These are phyloP conservation scores for Penicillium waksmanii DNA, from an alignment of 495 filamentous ascomycete species.

Conservation along the genomic window DNA sequence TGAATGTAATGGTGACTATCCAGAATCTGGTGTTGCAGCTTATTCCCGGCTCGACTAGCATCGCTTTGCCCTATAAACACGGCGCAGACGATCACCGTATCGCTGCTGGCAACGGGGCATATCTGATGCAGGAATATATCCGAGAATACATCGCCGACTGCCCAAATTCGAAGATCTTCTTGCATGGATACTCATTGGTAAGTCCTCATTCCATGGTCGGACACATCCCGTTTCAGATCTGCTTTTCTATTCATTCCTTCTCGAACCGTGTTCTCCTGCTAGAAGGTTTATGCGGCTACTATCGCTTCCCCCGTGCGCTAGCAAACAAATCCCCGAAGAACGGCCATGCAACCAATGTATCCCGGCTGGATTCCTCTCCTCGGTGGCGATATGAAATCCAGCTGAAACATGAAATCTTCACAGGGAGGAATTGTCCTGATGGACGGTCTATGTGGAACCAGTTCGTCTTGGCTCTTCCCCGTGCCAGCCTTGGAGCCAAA, in stretches of 20 bases:
- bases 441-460: conserved; percentile 36
- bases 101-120: conserved; percentile 23
- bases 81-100: conserved; percentile 17
- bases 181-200: conserved; percentile 34
- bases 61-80: conserved; percentile 32
- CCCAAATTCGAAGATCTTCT: conserved; percentile 27
- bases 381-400: neutral
- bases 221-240: neutral
- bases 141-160: conserved; percentile 27
- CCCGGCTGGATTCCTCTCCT: neutral
- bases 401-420: conserved; percentile 6
- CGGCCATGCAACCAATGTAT: too few species aligned
- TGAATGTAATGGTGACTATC: conserved; percentile 32
- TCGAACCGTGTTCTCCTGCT: neutral
- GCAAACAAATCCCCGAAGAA: too few species aligned
- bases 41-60: conserved; percentile 30
- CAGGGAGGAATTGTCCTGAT: conserved; percentile 33
- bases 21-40: conserved; percentile 29
- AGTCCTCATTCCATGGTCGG: conserved; percentile 1
- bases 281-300: neutral
- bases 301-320: neutral
- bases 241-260: neutral
- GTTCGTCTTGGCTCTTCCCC: conserved; percentile 22
- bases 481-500: conserved; percentile 22
- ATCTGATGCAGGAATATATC: conserved; percentile 33